Base-by-base conservation (phyloP, 2,329 filamentous ascomycete species). In the Verticillium longisporum region DNA sequence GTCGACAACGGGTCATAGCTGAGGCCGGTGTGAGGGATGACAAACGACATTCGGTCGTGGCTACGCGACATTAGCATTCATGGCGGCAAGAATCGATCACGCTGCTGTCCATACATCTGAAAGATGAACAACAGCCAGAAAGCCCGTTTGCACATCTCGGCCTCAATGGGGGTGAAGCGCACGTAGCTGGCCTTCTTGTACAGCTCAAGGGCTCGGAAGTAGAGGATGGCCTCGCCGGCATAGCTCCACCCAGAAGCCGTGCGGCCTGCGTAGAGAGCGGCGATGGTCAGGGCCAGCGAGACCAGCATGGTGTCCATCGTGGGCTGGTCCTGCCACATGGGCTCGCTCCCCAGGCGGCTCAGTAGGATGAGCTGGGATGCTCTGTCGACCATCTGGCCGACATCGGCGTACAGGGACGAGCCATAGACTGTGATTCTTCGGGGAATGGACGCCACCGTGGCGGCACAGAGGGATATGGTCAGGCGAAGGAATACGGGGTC, bases 41-140 rank as follows among this genome's bases (percentile, higher is more conserved):
- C 57, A 60, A 55, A 62, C 53, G 57, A 63, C 58, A 67, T 62
- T 56, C 67, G 65, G 45, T 66, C 68, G 32, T 66, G 67, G 10
- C 55, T 56, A 21, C 14, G n/a, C 15, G 10, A 13, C 21, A 18
- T 36, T 36, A 37, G 33, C 11, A n/a, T 14, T 34, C 15, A 4
- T 33, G 4, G 14, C 15, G 13, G 2, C 4, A n/a, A 21, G 32
- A 15, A 2, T 37, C 11, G 21, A 37, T 33, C 7, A 13, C n/a
- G n/a, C 11, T n/a, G 41, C n/a, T 50, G 18, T 10, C n/a, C 55
- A 31, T 36, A 56, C 66, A 68, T 65, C 57, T 68, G 68, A 13
- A 68, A 62, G 53, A 68, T 66, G 57, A 62, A 68, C 13, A 68
- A 55, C 32, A 68, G 56, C 68, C 68, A 69, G 59, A 68, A 69